Percentiles rank a stretch among this genome's conserved stretches.
phyloP scores from a whole-genome alignment of 2,329 filamentous ascomycete genomes.

The Neofusicoccum cordaticola region DNA sequence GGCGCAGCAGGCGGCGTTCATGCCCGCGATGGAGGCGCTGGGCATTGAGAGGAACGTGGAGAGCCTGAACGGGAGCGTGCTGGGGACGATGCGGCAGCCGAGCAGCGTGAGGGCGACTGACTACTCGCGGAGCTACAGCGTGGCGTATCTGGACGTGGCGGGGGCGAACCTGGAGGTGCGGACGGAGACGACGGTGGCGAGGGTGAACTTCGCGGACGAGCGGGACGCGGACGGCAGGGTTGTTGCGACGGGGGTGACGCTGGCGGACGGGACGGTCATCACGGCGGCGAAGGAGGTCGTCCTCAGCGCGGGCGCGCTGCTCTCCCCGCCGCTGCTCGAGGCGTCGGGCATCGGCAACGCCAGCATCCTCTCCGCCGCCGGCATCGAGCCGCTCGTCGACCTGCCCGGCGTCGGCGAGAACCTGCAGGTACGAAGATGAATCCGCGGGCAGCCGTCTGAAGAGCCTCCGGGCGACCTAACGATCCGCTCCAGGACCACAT shows the following conservation, averaged over 20 bases:
- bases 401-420: conserved; percentile 63
- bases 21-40: conserved; percentile 47
- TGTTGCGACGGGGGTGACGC: conserved; percentile 31
- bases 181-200: conserved; percentile 37
- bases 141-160: conserved; percentile 44
- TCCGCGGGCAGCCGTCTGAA: too few species aligned
- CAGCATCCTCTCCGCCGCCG: conserved; percentile 50
- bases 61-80: conserved; percentile 49
- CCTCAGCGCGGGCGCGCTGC: conserved; percentile 54
- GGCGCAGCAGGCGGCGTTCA: conserved; percentile 43
- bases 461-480: too few species aligned
- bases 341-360: conserved; percentile 60
- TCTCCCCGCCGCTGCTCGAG: conserved; percentile 64
- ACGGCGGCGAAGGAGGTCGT: conserved; percentile 42
- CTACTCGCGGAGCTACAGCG: conserved; percentile 51
- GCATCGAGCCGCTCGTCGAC: conserved; percentile 55
- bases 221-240: conserved; percentile 15
- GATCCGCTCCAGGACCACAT: conserved; percentile 49
- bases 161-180: conserved; percentile 44
- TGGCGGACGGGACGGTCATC: conserved; percentile 30
- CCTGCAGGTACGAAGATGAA: conserved; percentile 32
- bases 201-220: conserved; percentile 33
- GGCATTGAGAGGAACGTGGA: conserved; percentile 43
- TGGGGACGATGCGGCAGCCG: conserved; percentile 52
- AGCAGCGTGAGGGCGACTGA: conserved; percentile 48